Evolutionary conservation across 2,329 filamentous ascomycete genomes (phyloP).

Genomic region (Falciphora oryzae): DNA sequence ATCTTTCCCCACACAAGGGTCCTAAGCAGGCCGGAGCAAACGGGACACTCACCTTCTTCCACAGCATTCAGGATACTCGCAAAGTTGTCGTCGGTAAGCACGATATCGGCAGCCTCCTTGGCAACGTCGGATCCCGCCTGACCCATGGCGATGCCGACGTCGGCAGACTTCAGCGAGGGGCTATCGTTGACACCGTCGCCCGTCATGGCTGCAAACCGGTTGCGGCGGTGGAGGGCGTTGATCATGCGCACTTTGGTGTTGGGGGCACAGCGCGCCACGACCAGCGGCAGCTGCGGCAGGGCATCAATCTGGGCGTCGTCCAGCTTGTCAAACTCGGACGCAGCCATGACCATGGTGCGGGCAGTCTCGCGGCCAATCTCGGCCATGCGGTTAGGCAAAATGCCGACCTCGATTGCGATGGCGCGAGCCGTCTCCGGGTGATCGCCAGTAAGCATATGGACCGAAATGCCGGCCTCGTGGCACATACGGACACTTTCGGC

Average conservation of each 20-base stretch:
- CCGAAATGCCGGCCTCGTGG: slow-evolving; percentile 49
- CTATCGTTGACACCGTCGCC: slow-evolving; percentile 67
- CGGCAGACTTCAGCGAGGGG: slow-evolving; percentile 56
- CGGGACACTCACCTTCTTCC: not conserved
- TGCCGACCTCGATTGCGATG: slow-evolving; percentile 43
- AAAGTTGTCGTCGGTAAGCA: slow-evolving; percentile 65
- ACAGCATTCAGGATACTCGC: slow-evolving; percentile 28
- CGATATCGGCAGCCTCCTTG: slow-evolving; percentile 58
- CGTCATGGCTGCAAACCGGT: slow-evolving; percentile 62
- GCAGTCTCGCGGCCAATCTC: slow-evolving; percentile 41
- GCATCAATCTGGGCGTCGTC: slow-evolving; percentile 51
- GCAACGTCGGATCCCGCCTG: slow-evolving; percentile 57
- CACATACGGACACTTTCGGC: slow-evolving; percentile 49
- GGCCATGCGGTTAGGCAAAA: slow-evolving; percentile 27
- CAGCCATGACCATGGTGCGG: slow-evolving; percentile 50
- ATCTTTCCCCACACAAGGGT: not conserved
- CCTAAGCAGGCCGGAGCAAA: not conserved
- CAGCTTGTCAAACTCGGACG: slow-evolving; percentile 51
- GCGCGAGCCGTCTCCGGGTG: slow-evolving; percentile 54
- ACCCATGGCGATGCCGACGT: slow-evolving; percentile 63
- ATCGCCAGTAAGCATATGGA: slow-evolving; percentile 60
- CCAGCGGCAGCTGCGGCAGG: slow-evolving; percentile 51
- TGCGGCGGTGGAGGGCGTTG: slow-evolving; percentile 59
- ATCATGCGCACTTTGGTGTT: slow-evolving; percentile 62
- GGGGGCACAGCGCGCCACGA: slow-evolving; percentile 56